Evolutionary conservation across 2,329 filamentous ascomycete genomes (phyloP).

Genomic region (Aspergillus brunneoviolaceus): DNA sequence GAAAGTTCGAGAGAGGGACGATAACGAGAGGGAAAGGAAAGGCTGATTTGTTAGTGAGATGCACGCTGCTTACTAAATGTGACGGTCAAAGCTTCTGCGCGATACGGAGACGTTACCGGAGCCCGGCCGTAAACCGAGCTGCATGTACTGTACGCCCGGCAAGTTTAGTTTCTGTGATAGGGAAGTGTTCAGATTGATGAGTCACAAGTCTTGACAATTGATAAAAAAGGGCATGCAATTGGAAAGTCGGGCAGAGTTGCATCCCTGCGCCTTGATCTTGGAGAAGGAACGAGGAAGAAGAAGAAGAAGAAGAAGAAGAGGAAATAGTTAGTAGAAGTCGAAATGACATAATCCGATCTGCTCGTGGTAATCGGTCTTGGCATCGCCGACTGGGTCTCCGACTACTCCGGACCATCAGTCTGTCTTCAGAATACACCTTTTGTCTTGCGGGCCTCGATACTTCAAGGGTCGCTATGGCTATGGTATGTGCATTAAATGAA

Average conservation of each 20-base stretch:
- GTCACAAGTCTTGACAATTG: neutral
- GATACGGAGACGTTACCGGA: slow-evolving; percentile 3
- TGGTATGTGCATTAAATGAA: too few relatives aligned
- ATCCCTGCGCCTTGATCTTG: neutral
- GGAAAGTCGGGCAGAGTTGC: neutral
- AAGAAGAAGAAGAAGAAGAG: neutral
- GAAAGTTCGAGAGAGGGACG: neutral
- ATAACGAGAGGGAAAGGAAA: slow-evolving; percentile 4
- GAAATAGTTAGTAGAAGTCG: neutral
- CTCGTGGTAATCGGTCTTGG: neutral
- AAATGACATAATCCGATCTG: neutral
- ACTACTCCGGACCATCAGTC: too few relatives aligned
- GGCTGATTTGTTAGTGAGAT: slow-evolving; percentile 7
- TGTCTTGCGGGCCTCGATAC: too few relatives aligned
- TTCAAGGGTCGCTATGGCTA: too few relatives aligned
- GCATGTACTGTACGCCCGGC: neutral
- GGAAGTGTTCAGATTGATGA: neutral
- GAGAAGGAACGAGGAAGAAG: neutral
- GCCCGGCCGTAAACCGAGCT: neutral
- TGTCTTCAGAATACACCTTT: too few relatives aligned
- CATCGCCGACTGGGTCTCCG: neutral
- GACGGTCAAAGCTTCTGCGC: neutral
- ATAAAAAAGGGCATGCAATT: neutral
- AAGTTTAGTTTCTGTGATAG: neutral
- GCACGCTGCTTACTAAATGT: slow-evolving; percentile 6